These are phyloP conservation scores for Leccinum disarticulatum DNA, from an alignment of 768 basidiomycete genomes.

Conservation along the genomic window DNA sequence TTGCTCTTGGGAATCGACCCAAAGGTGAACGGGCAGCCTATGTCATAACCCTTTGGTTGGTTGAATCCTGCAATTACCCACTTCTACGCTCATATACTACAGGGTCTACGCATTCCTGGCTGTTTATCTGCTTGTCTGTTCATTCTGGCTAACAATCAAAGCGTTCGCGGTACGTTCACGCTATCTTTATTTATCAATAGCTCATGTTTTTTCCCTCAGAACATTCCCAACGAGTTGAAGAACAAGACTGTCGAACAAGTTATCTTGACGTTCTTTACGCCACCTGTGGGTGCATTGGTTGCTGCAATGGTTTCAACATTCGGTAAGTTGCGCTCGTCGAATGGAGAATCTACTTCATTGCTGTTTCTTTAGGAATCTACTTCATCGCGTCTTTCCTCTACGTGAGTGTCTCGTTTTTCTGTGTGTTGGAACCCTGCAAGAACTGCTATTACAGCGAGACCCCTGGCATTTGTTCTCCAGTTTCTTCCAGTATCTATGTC, in stretches of 20 bases:
- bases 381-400: conserved; percentile 82
- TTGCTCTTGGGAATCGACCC: conserved; percentile 78
- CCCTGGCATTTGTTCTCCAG: conserved; percentile 98
- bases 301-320: conserved; percentile 89
- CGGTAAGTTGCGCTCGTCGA: conserved; percentile 43
- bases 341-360: conserved; percentile 9
- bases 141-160: conserved; percentile 77
- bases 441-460: conserved; percentile 61
- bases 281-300: conserved; percentile 77
- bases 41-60: conserved; percentile 67
- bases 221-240: conserved; percentile 51
- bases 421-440: background rate
- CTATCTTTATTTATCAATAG: background rate
- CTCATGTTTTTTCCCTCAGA: conserved; percentile 33
- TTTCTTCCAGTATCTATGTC: conserved; percentile 84
- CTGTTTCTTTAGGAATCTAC: conserved; percentile 59
- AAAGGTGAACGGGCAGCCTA: conserved; percentile 84
- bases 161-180: conserved; percentile 63
- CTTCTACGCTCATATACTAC: conserved; percentile 7
- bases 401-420: conserved; percentile 45
- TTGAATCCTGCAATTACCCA: conserved; percentile 3
- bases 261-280: conserved; percentile 62
- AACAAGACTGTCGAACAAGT: conserved; percentile 50
- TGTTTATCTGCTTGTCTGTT: conserved; percentile 83
- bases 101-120: conserved; percentile 86